These are phyloP conservation scores for Fusarium sp. DNA, from an alignment of 2,329 filamentous ascomycete genomes.

Conservation along the genomic window DNA sequence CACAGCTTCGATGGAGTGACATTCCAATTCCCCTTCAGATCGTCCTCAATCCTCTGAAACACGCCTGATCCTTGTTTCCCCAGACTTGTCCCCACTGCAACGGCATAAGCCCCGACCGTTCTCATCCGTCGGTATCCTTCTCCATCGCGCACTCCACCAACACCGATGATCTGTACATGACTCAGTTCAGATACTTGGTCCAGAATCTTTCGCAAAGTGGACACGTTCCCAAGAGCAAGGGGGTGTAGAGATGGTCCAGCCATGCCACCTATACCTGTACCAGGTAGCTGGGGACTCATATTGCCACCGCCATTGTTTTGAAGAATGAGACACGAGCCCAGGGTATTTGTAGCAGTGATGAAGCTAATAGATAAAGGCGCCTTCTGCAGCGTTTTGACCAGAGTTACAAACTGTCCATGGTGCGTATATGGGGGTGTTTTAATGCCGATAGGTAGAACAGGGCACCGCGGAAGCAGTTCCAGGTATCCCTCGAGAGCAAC, in stretches of 20 bases:
- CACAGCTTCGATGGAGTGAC: constrained; percentile 1
- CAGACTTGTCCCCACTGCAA: constrained; percentile 77
- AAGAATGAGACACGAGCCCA: constrained; percentile 75
- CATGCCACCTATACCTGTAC: constrained; percentile 74
- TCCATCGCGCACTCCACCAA: constrained; percentile 77
- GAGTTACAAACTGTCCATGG: constrained; percentile 69
- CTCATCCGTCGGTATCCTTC: constrained; percentile 74
- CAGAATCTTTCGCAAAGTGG: constrained; percentile 71
- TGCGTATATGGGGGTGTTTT: constrained; percentile 85
- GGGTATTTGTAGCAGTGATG: constrained; percentile 78
- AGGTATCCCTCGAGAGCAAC: constrained; percentile 68
- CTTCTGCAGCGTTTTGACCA: constrained; percentile 64
- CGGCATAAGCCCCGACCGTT: constrained; percentile 72
- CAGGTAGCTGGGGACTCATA: constrained; percentile 61
- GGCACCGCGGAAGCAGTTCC: constrained; percentile 54
- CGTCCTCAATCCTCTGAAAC: constrained; percentile 68
- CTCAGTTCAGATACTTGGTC: constrained; percentile 61
- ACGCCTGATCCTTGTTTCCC: constrained; percentile 71
- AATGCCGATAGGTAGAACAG: constrained; percentile 65
- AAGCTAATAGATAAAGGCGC: constrained; percentile 65
- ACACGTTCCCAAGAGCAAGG: constrained; percentile 79
- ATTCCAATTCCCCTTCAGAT: constrained; percentile 40
- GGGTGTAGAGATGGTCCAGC: constrained; percentile 79
- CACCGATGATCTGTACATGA: constrained; percentile 74
- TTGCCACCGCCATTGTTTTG: constrained; percentile 34